Percentiles rank a stretch among this genome's conserved stretches.
phyloP scores from a whole-genome alignment of 257 asterid genomes.

The Vinca minor region DNA sequence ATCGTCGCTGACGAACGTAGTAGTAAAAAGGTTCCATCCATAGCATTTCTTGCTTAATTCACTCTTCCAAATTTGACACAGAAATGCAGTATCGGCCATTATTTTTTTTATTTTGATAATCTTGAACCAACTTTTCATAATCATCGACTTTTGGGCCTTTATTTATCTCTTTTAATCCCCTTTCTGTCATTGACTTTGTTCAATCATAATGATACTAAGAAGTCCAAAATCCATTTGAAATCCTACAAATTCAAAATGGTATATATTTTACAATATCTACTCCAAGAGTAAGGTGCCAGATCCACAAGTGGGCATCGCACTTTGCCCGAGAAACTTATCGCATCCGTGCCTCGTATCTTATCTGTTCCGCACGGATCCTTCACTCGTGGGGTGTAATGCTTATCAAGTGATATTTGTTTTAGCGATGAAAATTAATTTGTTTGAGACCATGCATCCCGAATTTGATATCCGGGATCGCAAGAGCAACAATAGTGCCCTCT shows the following conservation, averaged over 20 bases:
- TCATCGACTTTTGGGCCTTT: too few species aligned
- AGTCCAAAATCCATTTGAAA: background rate
- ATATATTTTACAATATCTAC: too few species aligned
- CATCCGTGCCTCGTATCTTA: constrained; percentile 57
- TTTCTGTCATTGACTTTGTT: background rate
- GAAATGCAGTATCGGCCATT: background rate
- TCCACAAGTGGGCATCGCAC: constrained; percentile 55
- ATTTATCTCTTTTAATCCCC: background rate
- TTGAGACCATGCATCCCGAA: too few species aligned
- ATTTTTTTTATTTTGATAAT: background rate
- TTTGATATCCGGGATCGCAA: too few species aligned
- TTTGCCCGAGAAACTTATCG: constrained; percentile 61
- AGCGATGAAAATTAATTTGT: too few species aligned
- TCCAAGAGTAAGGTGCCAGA: constrained; percentile 27
- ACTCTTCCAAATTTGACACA: background rate
- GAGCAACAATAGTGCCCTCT: too few species aligned
- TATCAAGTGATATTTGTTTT: too few species aligned
- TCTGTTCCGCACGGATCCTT: too few species aligned
- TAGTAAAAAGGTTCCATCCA: too few species aligned
- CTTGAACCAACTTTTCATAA: background rate
- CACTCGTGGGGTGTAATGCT: too few species aligned
- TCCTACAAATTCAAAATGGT: background rate
- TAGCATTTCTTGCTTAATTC: background rate
- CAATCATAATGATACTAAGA: background rate
- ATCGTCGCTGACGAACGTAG: too few species aligned